Conservation (phyloP, 768 basidiomycete genomes). For the Panaeolus papilionaceus region DNA sequence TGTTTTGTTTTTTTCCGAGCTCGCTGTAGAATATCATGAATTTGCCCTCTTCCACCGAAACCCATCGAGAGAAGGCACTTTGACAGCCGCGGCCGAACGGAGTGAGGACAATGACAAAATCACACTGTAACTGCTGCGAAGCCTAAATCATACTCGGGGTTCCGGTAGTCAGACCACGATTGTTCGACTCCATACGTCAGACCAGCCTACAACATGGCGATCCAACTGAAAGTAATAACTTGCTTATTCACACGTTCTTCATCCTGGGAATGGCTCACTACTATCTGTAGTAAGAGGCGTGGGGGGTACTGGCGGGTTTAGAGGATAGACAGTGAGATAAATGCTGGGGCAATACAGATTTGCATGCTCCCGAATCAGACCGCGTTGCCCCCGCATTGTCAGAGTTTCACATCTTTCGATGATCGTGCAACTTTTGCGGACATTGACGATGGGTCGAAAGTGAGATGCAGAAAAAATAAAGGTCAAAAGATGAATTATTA, state of each 20-base stretch:
- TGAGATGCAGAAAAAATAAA: background rate
- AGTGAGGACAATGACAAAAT: background rate
- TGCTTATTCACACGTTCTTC: background rate
- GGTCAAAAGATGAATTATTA: background rate
- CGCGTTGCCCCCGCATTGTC: background rate
- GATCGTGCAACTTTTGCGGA: conserved; percentile 13
- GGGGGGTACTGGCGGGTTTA: conserved; percentile 5
- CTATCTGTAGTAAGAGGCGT: background rate
- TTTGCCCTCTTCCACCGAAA: too few species aligned
- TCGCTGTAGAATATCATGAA: too few species aligned
- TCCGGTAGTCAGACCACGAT: too few species aligned
- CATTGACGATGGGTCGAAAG: background rate
- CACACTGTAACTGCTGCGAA: background rate
- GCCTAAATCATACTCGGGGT: background rate
- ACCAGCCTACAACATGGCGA: background rate
- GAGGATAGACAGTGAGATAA: background rate
- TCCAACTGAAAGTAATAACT: background rate
- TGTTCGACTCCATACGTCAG: background rate
- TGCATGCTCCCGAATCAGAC: background rate
- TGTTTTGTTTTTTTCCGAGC: too few species aligned
- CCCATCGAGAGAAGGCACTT: background rate
- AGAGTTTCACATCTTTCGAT: conserved; percentile 5
- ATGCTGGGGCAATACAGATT: background rate
- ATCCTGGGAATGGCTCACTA: background rate
- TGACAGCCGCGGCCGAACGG: background rate